Base-by-base conservation (phyloP, 345 rosid genomes). In the Clausena lansium region DNA sequence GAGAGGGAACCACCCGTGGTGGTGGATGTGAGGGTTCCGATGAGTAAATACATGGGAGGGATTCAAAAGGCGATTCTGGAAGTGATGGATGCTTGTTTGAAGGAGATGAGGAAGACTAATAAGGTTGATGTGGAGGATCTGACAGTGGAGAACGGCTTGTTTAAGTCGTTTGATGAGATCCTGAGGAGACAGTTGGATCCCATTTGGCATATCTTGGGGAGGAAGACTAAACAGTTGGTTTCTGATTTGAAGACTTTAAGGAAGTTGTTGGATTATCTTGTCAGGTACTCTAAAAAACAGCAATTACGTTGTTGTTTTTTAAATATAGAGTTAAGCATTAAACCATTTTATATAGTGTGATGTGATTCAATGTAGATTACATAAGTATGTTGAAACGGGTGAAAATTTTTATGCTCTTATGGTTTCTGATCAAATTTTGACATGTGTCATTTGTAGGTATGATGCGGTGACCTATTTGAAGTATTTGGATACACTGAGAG, bases 81-180 rank as follows among this genome's bases (percentile, higher is more conserved):
- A 81, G 98, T 90, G 0, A 89, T 94, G 97, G 98, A 91, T 65
- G 97, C 97, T 25, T 96, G 98, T 55, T 84, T 96, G 86, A 96
- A 96, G 86, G 99, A 96, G 89, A 90, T 94, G 98, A 92, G 87
- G 85, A 92, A 94, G 89, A 92, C 97, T 0, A 96, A 96, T 24
- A 94, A 94, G 85, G 98, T 96, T 38, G 99, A 96, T 67, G 91
- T 96, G 32, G 99, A 96, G 83, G 97, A 96, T 86, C 80, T 96
- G 89, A 96, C 98, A 6, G 90, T 96, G 36, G 98, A 96, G 90
- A 94, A 89, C 85, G 98, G 97, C 6, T 79, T 96, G 90, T 96
- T 96, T 52, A 96, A 96, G 90, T 94, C 97, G 28, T 96, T 96
- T 88, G 99, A 96, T 88, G 99, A 96, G 91, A 94, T 96, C 80